Conservation (phyloP, 257 asterid species). For the Anisodus acutangulus region DNA sequence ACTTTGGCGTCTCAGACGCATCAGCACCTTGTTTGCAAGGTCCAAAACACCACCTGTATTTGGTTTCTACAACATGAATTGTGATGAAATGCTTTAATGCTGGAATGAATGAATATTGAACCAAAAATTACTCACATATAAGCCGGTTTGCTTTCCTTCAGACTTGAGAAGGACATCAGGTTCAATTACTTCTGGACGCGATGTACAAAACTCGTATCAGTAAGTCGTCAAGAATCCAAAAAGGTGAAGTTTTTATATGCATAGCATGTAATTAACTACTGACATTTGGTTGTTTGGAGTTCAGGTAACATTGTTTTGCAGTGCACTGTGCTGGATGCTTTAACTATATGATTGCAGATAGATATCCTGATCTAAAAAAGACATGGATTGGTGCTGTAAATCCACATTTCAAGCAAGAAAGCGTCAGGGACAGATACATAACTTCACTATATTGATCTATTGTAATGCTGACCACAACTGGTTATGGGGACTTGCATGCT, state of each 20-base stretch:
- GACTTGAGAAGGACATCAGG: conserved; percentile 92
- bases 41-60: conserved; percentile 25
- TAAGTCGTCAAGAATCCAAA: conserved; percentile 40
- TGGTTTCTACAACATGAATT: neutral
- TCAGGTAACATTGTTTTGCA: conserved; percentile 82
- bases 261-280: neutral
- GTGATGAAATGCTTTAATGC: neutral
- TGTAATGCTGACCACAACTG: conserved; percentile 85
- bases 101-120: neutral
- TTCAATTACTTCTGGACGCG: conserved; percentile 94
- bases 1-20: conserved; percentile 92
- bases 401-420: conserved; percentile 61
- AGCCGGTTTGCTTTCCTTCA: conserved; percentile 42
- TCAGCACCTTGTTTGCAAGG: conserved; percentile 90
- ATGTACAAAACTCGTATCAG: conserved; percentile 78
- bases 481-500: conserved; percentile 92
- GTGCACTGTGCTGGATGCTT: conserved; percentile 88
- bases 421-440: conserved; percentile 74
- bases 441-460: conserved; percentile 84
- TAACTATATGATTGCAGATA: conserved; percentile 74
- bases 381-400: conserved; percentile 88
- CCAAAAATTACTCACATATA: conserved; percentile 23
- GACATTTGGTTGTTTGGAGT: conserved; percentile 24
- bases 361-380: conserved; percentile 63
- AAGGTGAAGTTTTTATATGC: neutral